These are phyloP conservation scores for Aspergillus sp. DNA, from an alignment of 2,329 filamentous ascomycete species.

Conservation along the genomic window DNA sequence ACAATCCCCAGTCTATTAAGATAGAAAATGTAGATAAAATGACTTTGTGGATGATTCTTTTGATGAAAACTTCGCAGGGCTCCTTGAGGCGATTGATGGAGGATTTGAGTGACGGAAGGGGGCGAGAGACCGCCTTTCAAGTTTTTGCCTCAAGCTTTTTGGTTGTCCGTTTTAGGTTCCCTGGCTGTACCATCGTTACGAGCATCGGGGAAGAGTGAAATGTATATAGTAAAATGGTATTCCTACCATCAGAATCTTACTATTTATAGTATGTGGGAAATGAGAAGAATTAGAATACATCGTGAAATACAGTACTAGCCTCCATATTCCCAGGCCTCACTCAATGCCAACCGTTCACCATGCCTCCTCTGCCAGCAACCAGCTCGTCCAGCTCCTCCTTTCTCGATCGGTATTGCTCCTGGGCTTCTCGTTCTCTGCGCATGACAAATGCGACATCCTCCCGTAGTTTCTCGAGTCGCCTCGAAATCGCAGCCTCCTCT, in stretches of 20 bases:
- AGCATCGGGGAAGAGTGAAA: no score
- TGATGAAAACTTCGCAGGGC: slow-evolving; percentile 14
- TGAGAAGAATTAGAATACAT: slow-evolving; percentile 13
- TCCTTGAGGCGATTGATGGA: slow-evolving; percentile 15
- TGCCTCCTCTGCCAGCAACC: slow-evolving; percentile 29
- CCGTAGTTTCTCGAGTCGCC: slow-evolving; percentile 70
- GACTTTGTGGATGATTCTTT: slow-evolving; percentile 2
- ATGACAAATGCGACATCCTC: slow-evolving; percentile 82
- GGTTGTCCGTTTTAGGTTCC: slow-evolving; percentile 18
- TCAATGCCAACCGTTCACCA: slow-evolving; percentile 42
- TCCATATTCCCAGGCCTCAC: neutral
- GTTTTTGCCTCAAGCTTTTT: slow-evolving; percentile 5
- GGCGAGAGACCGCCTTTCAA: slow-evolving; percentile 22
- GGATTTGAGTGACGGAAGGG: slow-evolving; percentile 12
- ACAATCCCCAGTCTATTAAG: neutral
- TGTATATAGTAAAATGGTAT: neutral
- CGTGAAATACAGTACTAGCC: slow-evolving; percentile 5
- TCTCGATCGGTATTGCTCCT: slow-evolving; percentile 75
- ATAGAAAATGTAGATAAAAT: slow-evolving; percentile 9
- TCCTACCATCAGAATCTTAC: neutral
- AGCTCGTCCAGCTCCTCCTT: slow-evolving; percentile 75
- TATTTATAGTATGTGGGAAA: neutral
- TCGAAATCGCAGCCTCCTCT: slow-evolving; percentile 73
- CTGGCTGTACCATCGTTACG: neutral
- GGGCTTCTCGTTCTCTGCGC: slow-evolving; percentile 81